A percentile compares a stretch with the other conserved stretches of the same genome.
Evolutionary conservation across 495 filamentous ascomycete genomes (phyloP).

Genomic region (Darksidea phi): DNA sequence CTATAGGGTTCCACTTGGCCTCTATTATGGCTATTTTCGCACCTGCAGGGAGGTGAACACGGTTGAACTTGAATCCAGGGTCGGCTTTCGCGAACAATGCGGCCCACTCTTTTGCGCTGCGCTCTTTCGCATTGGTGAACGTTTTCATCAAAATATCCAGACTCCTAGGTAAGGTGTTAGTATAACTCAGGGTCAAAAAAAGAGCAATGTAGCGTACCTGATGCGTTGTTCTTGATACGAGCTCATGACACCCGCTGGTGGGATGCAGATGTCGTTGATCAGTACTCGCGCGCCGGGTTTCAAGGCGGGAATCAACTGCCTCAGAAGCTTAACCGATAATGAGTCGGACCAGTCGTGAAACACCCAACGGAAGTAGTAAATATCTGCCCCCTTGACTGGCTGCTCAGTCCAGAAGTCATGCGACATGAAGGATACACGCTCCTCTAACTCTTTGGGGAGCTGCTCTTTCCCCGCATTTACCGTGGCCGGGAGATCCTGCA

Average conservation of each 20-base stretch:
- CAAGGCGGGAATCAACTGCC: slow-evolving; percentile 20
- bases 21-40: background rate
- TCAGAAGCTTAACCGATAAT: slow-evolving; percentile 23
- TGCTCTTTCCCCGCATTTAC: slow-evolving; percentile 35
- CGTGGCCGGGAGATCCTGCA: slow-evolving; percentile 29
- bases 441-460: slow-evolving; percentile 11
- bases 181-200: background rate
- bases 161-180: background rate
- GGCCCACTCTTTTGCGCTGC: slow-evolving; percentile 20
- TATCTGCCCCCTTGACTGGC: slow-evolving; percentile 23
- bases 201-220: background rate
- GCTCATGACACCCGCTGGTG: background rate
- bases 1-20: background rate
- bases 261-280: slow-evolving; percentile 8
- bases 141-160: background rate
- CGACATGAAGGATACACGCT: slow-evolving; percentile 16
- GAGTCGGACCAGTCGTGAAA: slow-evolving; percentile 30
- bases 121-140: slow-evolving; percentile 7
- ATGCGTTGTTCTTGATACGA: slow-evolving; percentile 39
- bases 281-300: slow-evolving; percentile 19
- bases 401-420: slow-evolving; percentile 29
- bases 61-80: slow-evolving; percentile 14
- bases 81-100: slow-evolving; percentile 23
- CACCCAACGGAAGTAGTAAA: slow-evolving; percentile 28
- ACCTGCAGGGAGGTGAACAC: slow-evolving; percentile 9